Evolutionary conservation across 2,329 filamentous ascomycete species (phyloP).

Genomic region (Colletotrichum gloeosporioides): DNA sequence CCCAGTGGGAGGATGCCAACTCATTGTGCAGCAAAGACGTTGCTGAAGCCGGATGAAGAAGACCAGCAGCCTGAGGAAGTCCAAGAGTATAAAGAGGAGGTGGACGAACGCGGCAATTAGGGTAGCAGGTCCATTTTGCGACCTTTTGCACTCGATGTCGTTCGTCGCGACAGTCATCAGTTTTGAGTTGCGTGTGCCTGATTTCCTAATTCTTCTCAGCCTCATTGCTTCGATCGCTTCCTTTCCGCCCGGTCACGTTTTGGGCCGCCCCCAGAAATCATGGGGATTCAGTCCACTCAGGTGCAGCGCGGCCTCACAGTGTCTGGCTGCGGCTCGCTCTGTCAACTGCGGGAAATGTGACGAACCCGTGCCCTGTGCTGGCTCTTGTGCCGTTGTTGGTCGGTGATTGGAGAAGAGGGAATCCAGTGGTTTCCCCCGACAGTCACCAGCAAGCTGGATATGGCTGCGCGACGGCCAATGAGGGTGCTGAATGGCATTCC

Average conservation of each 20-base stretch:
- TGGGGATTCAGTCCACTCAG: slow-evolving; percentile 2
- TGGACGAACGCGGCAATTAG: slow-evolving; percentile 7
- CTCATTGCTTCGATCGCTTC: slow-evolving; percentile 1
- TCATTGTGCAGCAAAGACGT: slow-evolving; percentile 24
- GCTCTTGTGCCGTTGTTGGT: slow-evolving; percentile 1
- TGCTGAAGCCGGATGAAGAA: slow-evolving; percentile 20
- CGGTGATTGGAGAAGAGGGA: slow-evolving; percentile 22
- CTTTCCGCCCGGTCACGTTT: neutral
- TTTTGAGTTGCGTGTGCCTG: neutral
- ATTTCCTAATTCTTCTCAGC: neutral
- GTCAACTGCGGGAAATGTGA: slow-evolving; percentile 16
- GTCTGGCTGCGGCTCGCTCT: slow-evolving; percentile 17
- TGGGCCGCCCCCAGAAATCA: neutral
- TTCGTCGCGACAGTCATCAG: neutral
- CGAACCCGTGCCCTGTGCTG: slow-evolving; percentile 25
- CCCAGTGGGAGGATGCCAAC: slow-evolving; percentile 24
- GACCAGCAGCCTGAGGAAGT: neutral
- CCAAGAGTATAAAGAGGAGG: slow-evolving; percentile 20
- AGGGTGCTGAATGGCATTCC: neutral
- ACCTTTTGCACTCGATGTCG: neutral
- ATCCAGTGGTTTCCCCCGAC: slow-evolving; percentile 13
- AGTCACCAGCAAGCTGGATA: slow-evolving; percentile 2
- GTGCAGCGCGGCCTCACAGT: neutral
- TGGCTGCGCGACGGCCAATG: slow-evolving; percentile 14
- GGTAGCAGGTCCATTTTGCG: neutral